phyloP scores from a whole-genome alignment of 306 rosid species.

The Pueraria montana region DNA sequence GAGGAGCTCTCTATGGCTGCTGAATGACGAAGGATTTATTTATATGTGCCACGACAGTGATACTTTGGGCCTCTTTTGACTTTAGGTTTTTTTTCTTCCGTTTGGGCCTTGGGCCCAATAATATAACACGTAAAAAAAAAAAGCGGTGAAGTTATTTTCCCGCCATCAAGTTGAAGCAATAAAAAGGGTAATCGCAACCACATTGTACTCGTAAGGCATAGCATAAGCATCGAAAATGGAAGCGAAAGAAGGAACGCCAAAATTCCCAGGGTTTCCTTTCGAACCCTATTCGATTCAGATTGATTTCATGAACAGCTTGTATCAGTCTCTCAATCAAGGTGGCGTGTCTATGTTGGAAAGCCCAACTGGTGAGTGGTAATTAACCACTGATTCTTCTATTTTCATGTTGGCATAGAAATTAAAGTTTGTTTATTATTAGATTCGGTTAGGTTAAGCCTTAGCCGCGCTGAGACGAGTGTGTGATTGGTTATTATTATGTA shows the following conservation, averaged over 20 bases:
- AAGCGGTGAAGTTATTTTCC: neutral
- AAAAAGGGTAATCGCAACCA: neutral
- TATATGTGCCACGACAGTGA: neutral
- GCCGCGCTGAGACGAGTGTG: no score
- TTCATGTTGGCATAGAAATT: neutral
- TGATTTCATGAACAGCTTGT: constrained; percentile 89
- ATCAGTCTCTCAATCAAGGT: constrained; percentile 73
- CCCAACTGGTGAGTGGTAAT: constrained; percentile 70
- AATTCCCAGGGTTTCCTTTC: constrained; percentile 82
- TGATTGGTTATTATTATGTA: no score
- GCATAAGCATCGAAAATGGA: constrained; percentile 33
- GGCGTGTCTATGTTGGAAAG: constrained; percentile 95
- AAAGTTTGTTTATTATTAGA: neutral
- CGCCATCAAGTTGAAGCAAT: neutral
- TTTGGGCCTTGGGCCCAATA: constrained; percentile 20
- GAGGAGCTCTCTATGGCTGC: neutral
- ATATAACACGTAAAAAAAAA: neutral
- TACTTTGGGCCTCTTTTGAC: neutral
- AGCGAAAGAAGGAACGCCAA: constrained; percentile 47
- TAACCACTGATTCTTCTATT: neutral
- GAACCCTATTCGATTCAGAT: constrained; percentile 83
- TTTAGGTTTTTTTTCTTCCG: neutral
- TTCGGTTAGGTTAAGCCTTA: neutral
- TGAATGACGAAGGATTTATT: neutral
- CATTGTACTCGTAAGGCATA: neutral